Evolutionary conservation across 805 yeast species (phyloP), one percentile per base, ranked within the genome.

Genomic region (Metschnikowia corniflorae): DNA sequence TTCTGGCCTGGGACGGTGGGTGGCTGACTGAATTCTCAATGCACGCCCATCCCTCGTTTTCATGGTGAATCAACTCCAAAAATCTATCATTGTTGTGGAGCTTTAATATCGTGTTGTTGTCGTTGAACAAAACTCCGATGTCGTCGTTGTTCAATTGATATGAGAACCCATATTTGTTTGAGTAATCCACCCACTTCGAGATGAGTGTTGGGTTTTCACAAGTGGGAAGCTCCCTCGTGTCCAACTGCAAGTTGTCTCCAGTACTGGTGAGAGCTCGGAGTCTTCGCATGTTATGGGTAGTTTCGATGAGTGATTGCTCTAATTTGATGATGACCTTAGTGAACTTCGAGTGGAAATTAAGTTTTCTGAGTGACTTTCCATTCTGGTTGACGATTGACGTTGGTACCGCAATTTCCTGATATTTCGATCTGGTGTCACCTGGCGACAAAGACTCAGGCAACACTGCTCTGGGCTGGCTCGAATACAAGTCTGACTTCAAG

Each of bases 111-210:
- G 95, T 82, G 39, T 84, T 80, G 14, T 86, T 84, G 51, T 86
- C 91, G 49, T 86, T 86, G 65, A 89, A 91, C 40, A 85, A 68
- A 10, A 89, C 96, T 15, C 97, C 97, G 48, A 87, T 85, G 47
- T 84, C 85, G 42, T 91, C 93, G 30, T 88, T 84, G 15, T 91
- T 85, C 39, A 93, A 66, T 57, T 93, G 96, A 59, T 91, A 93
- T 4, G 96, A 86, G 55, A 93, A 82, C 1, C 98, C 98, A 61
- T 91, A 94, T 59, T 84, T 87, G 64, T 89, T 88, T 18, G 96
- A 84, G 58, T 91, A 93, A 58, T 93, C 99, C 19, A 94, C 97
- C 99, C 99, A 93, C 58, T 91, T 89, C 43, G 94, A 84, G 28
- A 91, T 79, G 42, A 86, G 76, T 14, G 78, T 75, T 9, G 89